phyloP scores from a whole-genome alignment of 345 rosid genomes.

The Passiflora organensis region DNA sequence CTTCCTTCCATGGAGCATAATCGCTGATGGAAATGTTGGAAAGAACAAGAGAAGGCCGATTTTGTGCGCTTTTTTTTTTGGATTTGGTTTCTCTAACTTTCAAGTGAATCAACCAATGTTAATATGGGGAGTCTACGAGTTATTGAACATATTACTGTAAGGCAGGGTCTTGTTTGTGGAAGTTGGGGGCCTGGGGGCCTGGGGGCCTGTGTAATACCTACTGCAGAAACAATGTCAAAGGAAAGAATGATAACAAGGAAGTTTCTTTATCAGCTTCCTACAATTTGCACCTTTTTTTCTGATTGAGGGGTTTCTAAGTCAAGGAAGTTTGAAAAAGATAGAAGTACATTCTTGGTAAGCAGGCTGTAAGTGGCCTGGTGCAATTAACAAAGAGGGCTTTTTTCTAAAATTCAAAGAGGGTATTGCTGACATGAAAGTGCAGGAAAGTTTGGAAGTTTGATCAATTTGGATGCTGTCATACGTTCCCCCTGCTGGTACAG shows the following conservation, averaged over 20 bases:
- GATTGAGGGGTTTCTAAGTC: background rate
- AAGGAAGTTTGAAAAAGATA: background rate
- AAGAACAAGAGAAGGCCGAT: constrained; percentile 1
- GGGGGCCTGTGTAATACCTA: background rate
- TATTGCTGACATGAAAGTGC: background rate
- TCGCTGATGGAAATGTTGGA: background rate
- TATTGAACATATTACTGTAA: background rate
- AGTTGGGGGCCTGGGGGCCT: background rate
- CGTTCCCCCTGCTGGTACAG: too few species aligned
- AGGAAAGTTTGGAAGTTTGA: background rate
- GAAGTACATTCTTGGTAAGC: background rate
- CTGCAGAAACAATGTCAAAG: too few species aligned
- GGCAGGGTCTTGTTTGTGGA: too few species aligned
- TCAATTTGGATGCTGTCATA: background rate
- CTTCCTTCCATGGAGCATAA: background rate
- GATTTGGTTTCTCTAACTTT: too few species aligned
- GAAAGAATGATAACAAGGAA: background rate
- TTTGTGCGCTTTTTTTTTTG: background rate
- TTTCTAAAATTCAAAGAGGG: background rate
- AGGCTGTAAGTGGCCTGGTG: background rate
- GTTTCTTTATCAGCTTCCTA: background rate
- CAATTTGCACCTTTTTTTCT: background rate
- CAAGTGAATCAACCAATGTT: background rate
- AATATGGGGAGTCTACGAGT: background rate
- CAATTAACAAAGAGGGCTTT: background rate